Base-by-base conservation (phyloP, 1,284 basidiomycete genomes). In the Schizophyllum amplum region DNA sequence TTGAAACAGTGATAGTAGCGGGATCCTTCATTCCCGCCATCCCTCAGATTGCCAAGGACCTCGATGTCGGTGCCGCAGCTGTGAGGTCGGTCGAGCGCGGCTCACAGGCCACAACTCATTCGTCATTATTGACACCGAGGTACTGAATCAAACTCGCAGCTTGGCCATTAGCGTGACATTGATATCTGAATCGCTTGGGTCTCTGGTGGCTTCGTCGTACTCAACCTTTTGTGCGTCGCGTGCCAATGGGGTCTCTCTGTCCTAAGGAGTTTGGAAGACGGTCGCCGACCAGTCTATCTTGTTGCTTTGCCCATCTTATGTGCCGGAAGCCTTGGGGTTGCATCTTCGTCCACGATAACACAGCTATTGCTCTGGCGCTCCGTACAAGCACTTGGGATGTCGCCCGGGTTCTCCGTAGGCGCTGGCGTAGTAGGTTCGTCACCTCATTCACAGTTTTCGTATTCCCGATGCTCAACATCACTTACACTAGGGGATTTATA, bases 121-220 rank as follows among this genome's bases (percentile, higher is more conserved):
- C 33, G 2, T 42, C 33, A n/a, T n/a, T 22, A n/a, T n/a, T n/a
- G n/a, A n/a, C n/a, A n/a, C n/a, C n/a, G n/a, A n/a, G 15, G 9
- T 51, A 23, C 9, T 21, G 17, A 23, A 9, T 23, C 4, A 15
- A 51, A n/a, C n/a, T n/a, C 33, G 33, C 55, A 70, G 69, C 53
- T 59, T 68, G 26, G 72, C 75, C 1, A 70, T 79, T 13, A 75
- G 75, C 61, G 58, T 77, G 6, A 76, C 80, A 2, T 71, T 83
- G 49, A 72, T 78, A 55, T 69, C 69, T 0, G 67, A 68, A 0
- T 71, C 72, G 0, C 55, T 76, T 0, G 73, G 75, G 0, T 78
- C 77, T 5, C 67, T 86, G 4, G 58, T 78, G 5, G 84, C 81
- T 74, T 77, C 78, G 0, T 77, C 78, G 0, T 77, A 82, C 55